Conservation (phyloP, 1,284 basidiomycete species). For the Ceratobasidium sp. region DNA sequence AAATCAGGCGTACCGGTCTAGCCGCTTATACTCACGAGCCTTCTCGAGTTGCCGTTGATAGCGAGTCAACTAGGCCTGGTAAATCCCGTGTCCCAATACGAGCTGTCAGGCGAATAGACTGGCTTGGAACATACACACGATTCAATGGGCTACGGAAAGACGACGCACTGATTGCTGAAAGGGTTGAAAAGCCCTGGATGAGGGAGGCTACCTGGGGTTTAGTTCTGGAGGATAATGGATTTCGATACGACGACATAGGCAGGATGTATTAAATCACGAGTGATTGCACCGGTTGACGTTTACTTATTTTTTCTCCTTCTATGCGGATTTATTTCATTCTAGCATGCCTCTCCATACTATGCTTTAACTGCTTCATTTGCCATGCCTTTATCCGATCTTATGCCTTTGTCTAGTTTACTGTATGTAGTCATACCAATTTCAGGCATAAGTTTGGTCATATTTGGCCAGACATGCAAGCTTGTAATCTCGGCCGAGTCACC, state of each 20-base stretch:
- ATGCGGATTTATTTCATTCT: neutral
- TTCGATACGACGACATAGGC: neutral
- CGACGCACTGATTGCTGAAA: neutral
- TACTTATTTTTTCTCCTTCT: neutral
- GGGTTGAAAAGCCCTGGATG: slow-evolving; percentile 2
- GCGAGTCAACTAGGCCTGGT: neutral
- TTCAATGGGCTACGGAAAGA: slow-evolving; percentile 7
- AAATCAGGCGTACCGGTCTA: neutral
- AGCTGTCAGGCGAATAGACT: slow-evolving; percentile 9
- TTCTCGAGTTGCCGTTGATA: neutral
- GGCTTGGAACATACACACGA: neutral
- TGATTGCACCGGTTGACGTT: neutral
- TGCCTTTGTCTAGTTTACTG: too few species aligned
- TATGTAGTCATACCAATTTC: neutral
- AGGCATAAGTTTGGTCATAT: neutral
- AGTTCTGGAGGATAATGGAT: neutral
- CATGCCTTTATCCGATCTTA: too few species aligned
- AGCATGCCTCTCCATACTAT: neutral
- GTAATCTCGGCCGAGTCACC: slow-evolving; percentile 7
- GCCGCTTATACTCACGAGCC: neutral
- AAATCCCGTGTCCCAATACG: neutral
- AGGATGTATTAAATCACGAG: neutral
- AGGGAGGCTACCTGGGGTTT: slow-evolving; percentile 10
- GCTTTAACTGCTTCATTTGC: too few species aligned
- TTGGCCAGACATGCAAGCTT: neutral